These are phyloP conservation scores for Lasiosphaeriaceae sp. DNA, from an alignment of 495 filamentous ascomycete genomes.

Conservation along the genomic window DNA sequence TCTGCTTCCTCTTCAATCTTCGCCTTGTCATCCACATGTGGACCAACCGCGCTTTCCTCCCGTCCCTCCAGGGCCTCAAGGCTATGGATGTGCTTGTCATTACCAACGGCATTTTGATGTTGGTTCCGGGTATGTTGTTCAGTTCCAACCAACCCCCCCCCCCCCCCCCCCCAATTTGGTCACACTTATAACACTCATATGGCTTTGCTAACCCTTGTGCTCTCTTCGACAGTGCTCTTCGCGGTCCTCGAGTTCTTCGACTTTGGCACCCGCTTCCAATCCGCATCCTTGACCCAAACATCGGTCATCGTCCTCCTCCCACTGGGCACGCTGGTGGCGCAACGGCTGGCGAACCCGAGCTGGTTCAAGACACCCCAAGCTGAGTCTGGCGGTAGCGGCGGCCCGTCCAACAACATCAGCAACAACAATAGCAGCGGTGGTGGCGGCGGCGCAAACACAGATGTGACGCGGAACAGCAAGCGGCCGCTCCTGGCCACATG, in stretches of 20 bases:
- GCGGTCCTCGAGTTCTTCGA: conserved; percentile 57
- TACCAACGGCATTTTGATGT: conserved; percentile 46
- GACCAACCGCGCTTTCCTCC: conserved; percentile 27
- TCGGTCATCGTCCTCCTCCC: conserved; percentile 72
- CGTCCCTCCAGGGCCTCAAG: conserved; percentile 21
- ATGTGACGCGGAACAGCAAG: background rate
- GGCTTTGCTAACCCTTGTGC: conserved; percentile 1
- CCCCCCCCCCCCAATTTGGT: conserved; percentile 6
- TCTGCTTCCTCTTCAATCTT: conserved; percentile 65
- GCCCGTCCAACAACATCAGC: background rate
- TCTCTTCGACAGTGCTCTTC: conserved; percentile 56
- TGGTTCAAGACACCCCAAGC: conserved; percentile 8
- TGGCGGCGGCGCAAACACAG: background rate
- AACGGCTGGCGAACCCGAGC: conserved; percentile 31
- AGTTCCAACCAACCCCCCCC: background rate
- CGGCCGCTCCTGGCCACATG: background rate
- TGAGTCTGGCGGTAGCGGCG: background rate
- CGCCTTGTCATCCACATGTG: conserved; percentile 58
- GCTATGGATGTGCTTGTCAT: conserved; percentile 38
- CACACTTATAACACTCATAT: background rate
- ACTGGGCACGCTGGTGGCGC: conserved; percentile 75
- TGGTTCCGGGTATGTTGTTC: conserved; percentile 64
- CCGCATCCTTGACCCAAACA: conserved; percentile 59
- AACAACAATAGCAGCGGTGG: background rate
- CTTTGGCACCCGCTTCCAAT: conserved; percentile 48